Evolutionary conservation across 2,329 filamentous ascomycete genomes (phyloP).

Genomic region (Pyrenophora tritici-repentis): DNA sequence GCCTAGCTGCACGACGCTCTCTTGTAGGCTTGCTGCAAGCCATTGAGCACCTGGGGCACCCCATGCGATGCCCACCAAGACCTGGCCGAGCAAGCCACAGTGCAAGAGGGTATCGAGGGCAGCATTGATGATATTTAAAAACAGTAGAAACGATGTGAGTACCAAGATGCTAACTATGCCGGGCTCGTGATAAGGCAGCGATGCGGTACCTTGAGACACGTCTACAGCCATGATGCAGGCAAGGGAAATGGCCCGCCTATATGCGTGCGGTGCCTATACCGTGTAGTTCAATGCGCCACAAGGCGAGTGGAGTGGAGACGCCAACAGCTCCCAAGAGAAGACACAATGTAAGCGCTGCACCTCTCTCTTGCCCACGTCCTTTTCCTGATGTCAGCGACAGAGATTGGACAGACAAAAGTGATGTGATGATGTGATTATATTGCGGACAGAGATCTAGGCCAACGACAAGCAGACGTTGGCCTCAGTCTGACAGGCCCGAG

Average conservation of each 20-base stretch:
- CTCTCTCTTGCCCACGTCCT: not conserved
- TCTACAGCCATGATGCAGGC: constrained; percentile 30
- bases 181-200: constrained; percentile 66
- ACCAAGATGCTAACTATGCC: constrained; percentile 63
- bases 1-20: constrained; percentile 66
- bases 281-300: constrained; percentile 13
- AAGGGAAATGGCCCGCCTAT: constrained; percentile 15
- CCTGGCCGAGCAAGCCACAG: constrained; percentile 73
- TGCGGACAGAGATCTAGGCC: constrained; percentile 3
- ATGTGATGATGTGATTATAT: constrained; percentile 6
- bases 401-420: constrained; percentile 11
- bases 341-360: not conserved
- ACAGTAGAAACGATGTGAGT: constrained; percentile 64
- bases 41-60: constrained; percentile 68
- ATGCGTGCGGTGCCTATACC: constrained; percentile 8
- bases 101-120: constrained; percentile 65
- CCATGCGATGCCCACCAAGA: constrained; percentile 72
- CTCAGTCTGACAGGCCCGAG: constrained; percentile 1
- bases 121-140: constrained; percentile 64
- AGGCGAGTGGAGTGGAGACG: constrained; percentile 3
- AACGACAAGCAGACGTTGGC: constrained; percentile 13
- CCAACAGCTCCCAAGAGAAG: no score
- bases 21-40: constrained; percentile 59
- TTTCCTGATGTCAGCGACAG: constrained; percentile 4
- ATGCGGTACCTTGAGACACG: constrained; percentile 23